Conservation (phyloP, 495 filamentous ascomycete species). For the Platismatia glauca region DNA sequence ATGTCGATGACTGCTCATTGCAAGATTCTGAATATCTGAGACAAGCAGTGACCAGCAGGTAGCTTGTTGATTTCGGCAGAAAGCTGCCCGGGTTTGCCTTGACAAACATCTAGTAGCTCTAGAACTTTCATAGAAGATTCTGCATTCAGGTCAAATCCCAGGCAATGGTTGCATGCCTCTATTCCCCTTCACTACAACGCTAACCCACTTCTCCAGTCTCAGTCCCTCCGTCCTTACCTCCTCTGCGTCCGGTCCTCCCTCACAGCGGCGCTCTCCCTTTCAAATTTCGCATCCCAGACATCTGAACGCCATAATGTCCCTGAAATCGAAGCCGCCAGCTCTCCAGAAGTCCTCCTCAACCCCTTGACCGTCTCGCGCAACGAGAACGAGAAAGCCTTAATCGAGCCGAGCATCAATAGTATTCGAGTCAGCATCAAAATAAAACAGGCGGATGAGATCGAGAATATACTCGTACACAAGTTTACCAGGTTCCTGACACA, state of each 20-base stretch:
- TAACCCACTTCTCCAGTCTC: constrained; percentile 51
- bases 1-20: too few relatives aligned
- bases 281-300: constrained; percentile 94
- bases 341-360: constrained; percentile 90
- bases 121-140: neutral
- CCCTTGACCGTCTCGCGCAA: constrained; percentile 82
- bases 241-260: constrained; percentile 91
- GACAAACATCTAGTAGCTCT: neutral
- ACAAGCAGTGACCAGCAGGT: too few relatives aligned
- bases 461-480: constrained; percentile 94
- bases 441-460: constrained; percentile 98
- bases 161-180: constrained; percentile 13
- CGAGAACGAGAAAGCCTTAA: constrained; percentile 87
- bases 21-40: too few relatives aligned
- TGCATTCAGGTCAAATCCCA: too few relatives aligned
- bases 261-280: constrained; percentile 86
- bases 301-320: constrained; percentile 96
- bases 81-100: neutral
- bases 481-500: constrained; percentile 95
- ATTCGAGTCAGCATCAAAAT: constrained; percentile 94
- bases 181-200: neutral
- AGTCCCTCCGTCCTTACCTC: constrained; percentile 96
- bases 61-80: too few relatives aligned
- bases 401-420: constrained; percentile 93
- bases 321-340: constrained; percentile 86